Evolutionary conservation across 2,329 filamentous ascomycete genomes (phyloP).

Genomic region (Fusarium scirpi): DNA sequence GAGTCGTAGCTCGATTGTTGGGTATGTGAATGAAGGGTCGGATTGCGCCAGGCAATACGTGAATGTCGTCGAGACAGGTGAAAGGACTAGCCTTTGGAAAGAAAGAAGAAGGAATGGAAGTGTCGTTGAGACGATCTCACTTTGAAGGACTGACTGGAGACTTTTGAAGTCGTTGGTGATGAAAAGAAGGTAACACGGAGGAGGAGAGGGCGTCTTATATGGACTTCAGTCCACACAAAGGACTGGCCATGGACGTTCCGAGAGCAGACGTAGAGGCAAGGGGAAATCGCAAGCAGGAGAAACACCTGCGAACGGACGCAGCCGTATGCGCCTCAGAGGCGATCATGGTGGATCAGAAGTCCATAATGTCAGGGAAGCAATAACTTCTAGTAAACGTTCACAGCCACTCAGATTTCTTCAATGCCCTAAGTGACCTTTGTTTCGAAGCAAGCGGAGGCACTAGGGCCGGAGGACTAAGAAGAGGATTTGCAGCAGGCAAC

Average conservation of each 20-base stretch:
- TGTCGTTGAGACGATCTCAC: slow-evolving; percentile 48
- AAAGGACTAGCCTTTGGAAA: slow-evolving; percentile 48
- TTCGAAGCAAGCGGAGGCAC: slow-evolving; percentile 56
- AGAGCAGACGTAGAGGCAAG: slow-evolving; percentile 30
- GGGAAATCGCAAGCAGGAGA: slow-evolving; percentile 21
- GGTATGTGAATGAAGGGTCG: slow-evolving; percentile 40
- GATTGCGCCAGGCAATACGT: slow-evolving; percentile 48
- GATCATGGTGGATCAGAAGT: slow-evolving; percentile 35
- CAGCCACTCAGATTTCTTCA: slow-evolving; percentile 43
- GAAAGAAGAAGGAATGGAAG: slow-evolving; percentile 47
- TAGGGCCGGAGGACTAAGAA: slow-evolving; percentile 47
- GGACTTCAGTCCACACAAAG: slow-evolving; percentile 25
- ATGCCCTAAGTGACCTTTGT: slow-evolving; percentile 44
- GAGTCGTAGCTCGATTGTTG: slow-evolving; percentile 36
- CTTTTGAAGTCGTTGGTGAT: slow-evolving; percentile 46
- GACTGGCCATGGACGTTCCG: slow-evolving; percentile 34
- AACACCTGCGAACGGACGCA: slow-evolving; percentile 40
- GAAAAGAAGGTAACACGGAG: slow-evolving; percentile 17
- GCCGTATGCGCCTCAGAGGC: slow-evolving; percentile 26
- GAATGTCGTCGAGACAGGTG: slow-evolving; percentile 36
- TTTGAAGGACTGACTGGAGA: slow-evolving; percentile 46
- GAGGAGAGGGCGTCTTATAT: slow-evolving; percentile 44
- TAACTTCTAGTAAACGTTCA: slow-evolving; percentile 31
- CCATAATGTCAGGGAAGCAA: slow-evolving; percentile 49
- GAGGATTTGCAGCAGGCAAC: slow-evolving; percentile 29